Conservation (phyloP, 257 asterid species). For the Solanum sejunctum region DNA sequence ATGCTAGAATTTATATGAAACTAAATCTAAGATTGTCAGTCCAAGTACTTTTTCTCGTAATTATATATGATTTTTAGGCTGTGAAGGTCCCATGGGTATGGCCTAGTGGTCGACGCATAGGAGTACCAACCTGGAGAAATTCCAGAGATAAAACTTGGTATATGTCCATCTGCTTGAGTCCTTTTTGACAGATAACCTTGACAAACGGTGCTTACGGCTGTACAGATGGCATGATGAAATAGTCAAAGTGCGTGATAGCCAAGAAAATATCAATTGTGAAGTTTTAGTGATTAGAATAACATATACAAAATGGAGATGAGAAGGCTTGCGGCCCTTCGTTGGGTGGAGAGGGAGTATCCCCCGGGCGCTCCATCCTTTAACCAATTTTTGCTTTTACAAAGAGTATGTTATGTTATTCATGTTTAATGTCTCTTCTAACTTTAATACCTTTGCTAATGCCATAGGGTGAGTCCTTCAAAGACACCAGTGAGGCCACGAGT, state of each 20-base stretch:
- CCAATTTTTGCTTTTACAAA: neutral
- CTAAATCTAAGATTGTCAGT: neutral
- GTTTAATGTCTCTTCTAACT: neutral
- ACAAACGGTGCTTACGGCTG: neutral
- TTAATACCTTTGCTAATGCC: neutral
- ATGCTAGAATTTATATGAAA: neutral
- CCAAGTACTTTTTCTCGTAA: neutral
- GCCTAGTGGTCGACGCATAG: neutral
- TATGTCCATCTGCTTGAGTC: neutral
- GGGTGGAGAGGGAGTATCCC: neutral
- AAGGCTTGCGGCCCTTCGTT: neutral
- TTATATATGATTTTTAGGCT: neutral
- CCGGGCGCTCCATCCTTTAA: neutral
- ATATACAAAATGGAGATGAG: neutral
- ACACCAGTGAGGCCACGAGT: slow-evolving; percentile 89
- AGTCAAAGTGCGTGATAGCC: neutral
- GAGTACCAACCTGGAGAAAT: neutral
- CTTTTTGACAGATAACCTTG: neutral
- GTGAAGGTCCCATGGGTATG: neutral
- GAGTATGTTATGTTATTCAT: neutral
- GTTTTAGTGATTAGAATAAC: neutral
- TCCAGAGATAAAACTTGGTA: neutral
- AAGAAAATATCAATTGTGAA: neutral
- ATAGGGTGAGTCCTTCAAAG: slow-evolving; percentile 97
- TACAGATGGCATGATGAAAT: neutral